Percentiles rank a stretch among this genome's conserved stretches.
These are phyloP conservation scores for Saturnispora quitensis DNA, from an alignment of 805 yeast genomes.

Conservation along the genomic window DNA sequence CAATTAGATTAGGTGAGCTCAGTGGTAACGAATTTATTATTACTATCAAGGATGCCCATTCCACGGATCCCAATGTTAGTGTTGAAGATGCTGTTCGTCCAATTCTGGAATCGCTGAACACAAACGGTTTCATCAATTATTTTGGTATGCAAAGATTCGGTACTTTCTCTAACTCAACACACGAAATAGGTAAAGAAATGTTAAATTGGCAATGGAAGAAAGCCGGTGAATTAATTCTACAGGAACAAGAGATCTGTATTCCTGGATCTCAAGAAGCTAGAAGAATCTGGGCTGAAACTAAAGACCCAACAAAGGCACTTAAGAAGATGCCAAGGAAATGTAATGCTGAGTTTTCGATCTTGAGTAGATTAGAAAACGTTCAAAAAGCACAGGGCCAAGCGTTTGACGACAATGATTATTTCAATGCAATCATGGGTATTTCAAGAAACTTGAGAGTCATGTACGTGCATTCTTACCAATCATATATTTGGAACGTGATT, in stretches of 20 bases:
- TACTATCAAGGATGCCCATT: slow-evolving; percentile 65
- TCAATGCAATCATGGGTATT: slow-evolving; percentile 75
- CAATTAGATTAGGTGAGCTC: slow-evolving; percentile 72
- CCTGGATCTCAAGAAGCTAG: slow-evolving; percentile 84
- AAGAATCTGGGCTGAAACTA: slow-evolving; percentile 66
- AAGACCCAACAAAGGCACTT: slow-evolving; percentile 56
- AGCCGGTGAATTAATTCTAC: slow-evolving; percentile 69
- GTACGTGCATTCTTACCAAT: slow-evolving; percentile 97
- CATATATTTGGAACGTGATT: slow-evolving; percentile 87
- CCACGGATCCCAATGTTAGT: slow-evolving; percentile 25
- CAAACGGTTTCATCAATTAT: slow-evolving; percentile 81
- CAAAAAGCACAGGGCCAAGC: slow-evolving; percentile 37
- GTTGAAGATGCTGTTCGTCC: slow-evolving; percentile 39
- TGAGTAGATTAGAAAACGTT: slow-evolving; percentile 50
- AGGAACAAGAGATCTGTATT: slow-evolving; percentile 76
- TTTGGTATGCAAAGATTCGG: slow-evolving; percentile 99
- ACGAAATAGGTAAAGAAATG: slow-evolving; percentile 67
- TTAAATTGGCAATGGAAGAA: slow-evolving; percentile 67
- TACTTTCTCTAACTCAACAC: slow-evolving; percentile 88
- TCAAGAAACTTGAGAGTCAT: slow-evolving; percentile 88
- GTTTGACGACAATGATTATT: slow-evolving; percentile 47
- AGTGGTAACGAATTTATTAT: slow-evolving; percentile 84
- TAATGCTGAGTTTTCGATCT: slow-evolving; percentile 71
- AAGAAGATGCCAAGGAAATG: slow-evolving; percentile 80
- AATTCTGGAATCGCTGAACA: slow-evolving; percentile 49